These are phyloP conservation scores for Yamadazyma takamatsuzukensis DNA, from an alignment of 805 yeast genomes.

Conservation along the genomic window DNA sequence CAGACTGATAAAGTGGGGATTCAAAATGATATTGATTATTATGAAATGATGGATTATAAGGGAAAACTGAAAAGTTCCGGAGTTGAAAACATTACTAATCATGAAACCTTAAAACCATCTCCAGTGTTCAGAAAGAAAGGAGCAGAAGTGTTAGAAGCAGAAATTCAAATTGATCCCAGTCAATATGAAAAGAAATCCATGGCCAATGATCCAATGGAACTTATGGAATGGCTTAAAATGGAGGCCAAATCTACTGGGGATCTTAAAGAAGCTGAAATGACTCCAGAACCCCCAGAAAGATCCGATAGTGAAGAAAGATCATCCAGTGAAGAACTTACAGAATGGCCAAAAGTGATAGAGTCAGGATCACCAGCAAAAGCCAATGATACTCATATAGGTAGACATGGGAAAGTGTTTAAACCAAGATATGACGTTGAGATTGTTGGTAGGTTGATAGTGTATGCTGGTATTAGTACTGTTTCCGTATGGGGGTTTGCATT, in stretches of 20 bases:
- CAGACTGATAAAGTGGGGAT: constrained; percentile 30
- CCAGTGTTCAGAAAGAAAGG: not conserved
- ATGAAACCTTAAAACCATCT: constrained; percentile 1
- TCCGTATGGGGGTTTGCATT: constrained; percentile 45
- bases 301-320: constrained; percentile 17
- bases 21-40: constrained; percentile 37
- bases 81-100: constrained; percentile 1
- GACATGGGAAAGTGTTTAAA: constrained; percentile 45
- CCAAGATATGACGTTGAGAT: constrained; percentile 73
- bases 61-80: too few relatives aligned
- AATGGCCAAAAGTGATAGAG: constrained; percentile 15
- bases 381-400: too few relatives aligned
- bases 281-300: not conserved
- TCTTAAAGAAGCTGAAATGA: not conserved
- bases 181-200: too few relatives aligned
- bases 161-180: too few relatives aligned
- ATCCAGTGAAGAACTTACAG: too few relatives aligned
- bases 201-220: too few relatives aligned
- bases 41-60: constrained; percentile 37
- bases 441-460: constrained; percentile 70
- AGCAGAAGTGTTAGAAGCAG: not conserved
- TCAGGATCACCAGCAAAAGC: constrained; percentile 7
- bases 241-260: too few relatives aligned
- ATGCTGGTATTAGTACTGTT: constrained; percentile 70
- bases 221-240: too few relatives aligned